phyloP scores from a whole-genome alignment of 2,329 filamentous ascomycete species.

The Neonectria hederae region DNA sequence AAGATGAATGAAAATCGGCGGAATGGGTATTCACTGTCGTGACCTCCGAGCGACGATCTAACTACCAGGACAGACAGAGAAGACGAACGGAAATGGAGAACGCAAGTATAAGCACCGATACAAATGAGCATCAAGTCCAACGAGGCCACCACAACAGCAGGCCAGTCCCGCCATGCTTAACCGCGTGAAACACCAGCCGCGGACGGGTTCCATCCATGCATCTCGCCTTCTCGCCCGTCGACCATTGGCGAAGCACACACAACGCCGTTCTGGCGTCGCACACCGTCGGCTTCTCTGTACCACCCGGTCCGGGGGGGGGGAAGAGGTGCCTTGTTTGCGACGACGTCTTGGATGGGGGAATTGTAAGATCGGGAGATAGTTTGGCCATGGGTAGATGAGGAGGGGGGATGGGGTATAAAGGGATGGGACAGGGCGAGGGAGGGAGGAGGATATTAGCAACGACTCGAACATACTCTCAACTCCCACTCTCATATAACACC shows the following conservation, averaged over 20 bases:
- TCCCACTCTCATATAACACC: background rate
- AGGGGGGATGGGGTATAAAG: conserved; percentile 8
- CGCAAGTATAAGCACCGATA: background rate
- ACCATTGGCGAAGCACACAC: background rate
- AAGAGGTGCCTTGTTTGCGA: background rate
- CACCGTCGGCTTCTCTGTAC: background rate
- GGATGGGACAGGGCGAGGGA: background rate
- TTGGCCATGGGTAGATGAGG: background rate
- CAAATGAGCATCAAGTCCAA: background rate
- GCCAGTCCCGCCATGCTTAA: background rate
- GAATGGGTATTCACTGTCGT: too few species aligned
- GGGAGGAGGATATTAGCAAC: background rate
- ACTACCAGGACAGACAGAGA: background rate
- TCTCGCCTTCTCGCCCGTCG: background rate
- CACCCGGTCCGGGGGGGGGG: background rate
- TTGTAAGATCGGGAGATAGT: conserved; percentile 16
- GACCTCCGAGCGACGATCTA: too few species aligned
- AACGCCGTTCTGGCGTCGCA: background rate
- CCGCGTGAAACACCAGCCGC: background rate
- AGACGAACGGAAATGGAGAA: background rate
- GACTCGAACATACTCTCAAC: background rate
- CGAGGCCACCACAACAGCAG: background rate
- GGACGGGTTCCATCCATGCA: background rate
- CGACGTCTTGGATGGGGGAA: background rate
- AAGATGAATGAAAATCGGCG: too few species aligned